phyloP scores from a whole-genome alignment of 176 grass and related monocot genomes.

The Neostapfia colusana region DNA sequence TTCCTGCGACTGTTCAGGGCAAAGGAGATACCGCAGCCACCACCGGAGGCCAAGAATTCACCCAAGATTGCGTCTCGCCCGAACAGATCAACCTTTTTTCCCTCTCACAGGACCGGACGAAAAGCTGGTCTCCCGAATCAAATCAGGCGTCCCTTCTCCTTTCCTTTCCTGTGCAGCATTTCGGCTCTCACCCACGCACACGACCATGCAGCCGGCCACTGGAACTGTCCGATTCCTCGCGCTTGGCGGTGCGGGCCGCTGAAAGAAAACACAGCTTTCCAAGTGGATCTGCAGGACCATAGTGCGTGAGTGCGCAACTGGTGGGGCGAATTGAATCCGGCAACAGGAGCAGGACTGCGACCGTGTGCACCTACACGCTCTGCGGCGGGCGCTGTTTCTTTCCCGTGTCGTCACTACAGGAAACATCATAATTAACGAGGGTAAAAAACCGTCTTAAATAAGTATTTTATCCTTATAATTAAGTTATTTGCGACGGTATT shows the following conservation, averaged over 20 bases:
- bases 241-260: neutral
- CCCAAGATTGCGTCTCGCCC: conserved; percentile 16
- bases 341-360: conserved; percentile 30
- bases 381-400: neutral
- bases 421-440: no score
- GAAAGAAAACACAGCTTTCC: neutral
- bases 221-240: conserved; percentile 16
- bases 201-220: neutral
- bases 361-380: neutral
- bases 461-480: no score
- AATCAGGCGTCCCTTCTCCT: neutral
- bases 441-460: no score
- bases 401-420: neutral
- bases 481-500: no score
- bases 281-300: conserved; percentile 16
- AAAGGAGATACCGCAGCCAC: conserved; percentile 36
- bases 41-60: conserved; percentile 24
- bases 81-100: conserved; percentile 16
- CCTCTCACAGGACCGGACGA: neutral
- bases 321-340: conserved; percentile 19
- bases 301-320: neutral
- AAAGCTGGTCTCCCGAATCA: conserved; percentile 1
- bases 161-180: conserved; percentile 29
- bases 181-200: conserved; percentile 15
- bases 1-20: no score